Evolutionary conservation across 805 yeast species (phyloP).

Genomic region (Spathaspora sp.): DNA sequence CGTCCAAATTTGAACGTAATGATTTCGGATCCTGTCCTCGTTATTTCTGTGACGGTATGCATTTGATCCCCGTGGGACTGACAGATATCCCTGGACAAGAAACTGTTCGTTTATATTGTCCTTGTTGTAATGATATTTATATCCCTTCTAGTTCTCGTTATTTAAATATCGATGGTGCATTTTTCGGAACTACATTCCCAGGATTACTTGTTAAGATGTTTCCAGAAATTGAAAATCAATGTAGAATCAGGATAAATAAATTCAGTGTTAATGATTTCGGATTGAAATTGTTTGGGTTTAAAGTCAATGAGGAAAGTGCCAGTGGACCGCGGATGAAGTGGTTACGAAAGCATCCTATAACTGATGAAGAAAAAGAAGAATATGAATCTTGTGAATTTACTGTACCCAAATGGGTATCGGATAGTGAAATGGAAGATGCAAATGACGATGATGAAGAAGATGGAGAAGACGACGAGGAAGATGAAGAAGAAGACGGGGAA

Average conservation of each 20-base stretch:
- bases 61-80: slow-evolving; percentile 85
- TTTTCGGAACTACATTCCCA: slow-evolving; percentile 93
- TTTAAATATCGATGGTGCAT: slow-evolving; percentile 91
- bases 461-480: slow-evolving; percentile 11
- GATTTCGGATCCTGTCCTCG: slow-evolving; percentile 93
- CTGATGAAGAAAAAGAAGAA: slow-evolving; percentile 59
- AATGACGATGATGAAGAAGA: slow-evolving; percentile 25
- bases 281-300: slow-evolving; percentile 84
- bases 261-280: slow-evolving; percentile 55
- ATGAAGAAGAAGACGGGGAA: slow-evolving; percentile 17
- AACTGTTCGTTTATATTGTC: slow-evolving; percentile 90
- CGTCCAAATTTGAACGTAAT: slow-evolving; percentile 85
- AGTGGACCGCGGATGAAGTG: slow-evolving; percentile 96
- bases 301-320: slow-evolving; percentile 64
- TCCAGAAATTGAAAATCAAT: slow-evolving; percentile 83
- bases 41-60: slow-evolving; percentile 84
- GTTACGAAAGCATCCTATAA: slow-evolving; percentile 76
- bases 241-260: slow-evolving; percentile 48
- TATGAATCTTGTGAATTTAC: slow-evolving; percentile 61
- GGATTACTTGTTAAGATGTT: slow-evolving; percentile 88
- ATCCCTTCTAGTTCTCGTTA: slow-evolving; percentile 85
- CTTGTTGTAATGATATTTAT: slow-evolving; percentile 89
- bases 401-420: slow-evolving; percentile 36
- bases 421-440: slow-evolving; percentile 13
- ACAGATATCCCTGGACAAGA: slow-evolving; percentile 89